These are phyloP conservation scores for Pseudopyrenochaeta lycopersici DNA, from an alignment of 2,329 filamentous ascomycete species.

Conservation along the genomic window DNA sequence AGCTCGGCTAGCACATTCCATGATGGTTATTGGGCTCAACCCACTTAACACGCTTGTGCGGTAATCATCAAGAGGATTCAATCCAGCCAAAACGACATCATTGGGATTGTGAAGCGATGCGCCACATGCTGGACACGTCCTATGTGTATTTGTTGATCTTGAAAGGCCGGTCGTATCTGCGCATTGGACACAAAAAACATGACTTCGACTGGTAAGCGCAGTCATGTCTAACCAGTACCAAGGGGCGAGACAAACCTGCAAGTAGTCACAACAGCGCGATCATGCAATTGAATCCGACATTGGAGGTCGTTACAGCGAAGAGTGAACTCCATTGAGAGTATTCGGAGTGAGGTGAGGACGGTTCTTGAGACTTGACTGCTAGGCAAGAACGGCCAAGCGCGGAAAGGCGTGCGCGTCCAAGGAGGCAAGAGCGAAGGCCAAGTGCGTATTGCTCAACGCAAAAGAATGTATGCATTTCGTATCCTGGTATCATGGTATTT, in stretches of 20 bases:
- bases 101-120: constrained; percentile 74
- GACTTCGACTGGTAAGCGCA: constrained; percentile 61
- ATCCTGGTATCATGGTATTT: constrained; percentile 31
- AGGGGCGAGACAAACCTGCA: constrained; percentile 71
- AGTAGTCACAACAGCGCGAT: constrained; percentile 83
- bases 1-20: constrained; percentile 84
- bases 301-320: constrained; percentile 83
- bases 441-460: not conserved
- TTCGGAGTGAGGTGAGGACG: not conserved
- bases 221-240: constrained; percentile 12
- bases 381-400: constrained; percentile 7
- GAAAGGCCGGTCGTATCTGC: constrained; percentile 72
- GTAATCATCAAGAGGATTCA: constrained; percentile 87
- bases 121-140: constrained; percentile 79
- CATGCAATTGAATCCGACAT: constrained; percentile 74
- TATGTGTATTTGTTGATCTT: constrained; percentile 60
- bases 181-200: constrained; percentile 85
- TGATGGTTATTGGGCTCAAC: constrained; percentile 79
- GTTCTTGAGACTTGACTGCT: not conserved
- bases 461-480: constrained; percentile 5
- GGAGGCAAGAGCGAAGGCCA: constrained; percentile 23
- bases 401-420: constrained; percentile 14
- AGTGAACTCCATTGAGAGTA: constrained; percentile 71
- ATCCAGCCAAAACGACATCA: constrained; percentile 74
- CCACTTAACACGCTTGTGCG: constrained; percentile 88